These are phyloP conservation scores for Dianthus caryophyllus DNA, from an alignment of 148 eudicot species.

Conservation along the genomic window DNA sequence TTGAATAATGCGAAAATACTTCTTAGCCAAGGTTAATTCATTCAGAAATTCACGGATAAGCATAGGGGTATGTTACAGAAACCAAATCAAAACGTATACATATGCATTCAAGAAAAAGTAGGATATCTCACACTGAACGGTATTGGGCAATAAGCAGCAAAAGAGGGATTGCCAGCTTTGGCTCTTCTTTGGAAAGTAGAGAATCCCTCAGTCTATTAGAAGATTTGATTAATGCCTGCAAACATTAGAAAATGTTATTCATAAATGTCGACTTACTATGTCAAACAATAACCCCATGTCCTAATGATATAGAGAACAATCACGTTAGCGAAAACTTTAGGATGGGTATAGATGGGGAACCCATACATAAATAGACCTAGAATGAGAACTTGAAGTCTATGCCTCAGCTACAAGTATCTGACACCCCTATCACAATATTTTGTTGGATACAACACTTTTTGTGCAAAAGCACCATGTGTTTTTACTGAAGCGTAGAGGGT, in stretches of 20 bases:
- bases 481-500: too few species aligned
- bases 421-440: too few species aligned
- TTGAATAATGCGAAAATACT: neutral
- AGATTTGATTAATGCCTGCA: slow-evolving; percentile 89
- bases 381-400: neutral
- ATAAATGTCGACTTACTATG: neutral
- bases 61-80: neutral
- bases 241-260: neutral
- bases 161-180: slow-evolving; percentile 86
- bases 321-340: slow-evolving; percentile 6
- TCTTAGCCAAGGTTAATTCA: neutral
- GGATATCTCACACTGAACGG: slow-evolving; percentile 74
- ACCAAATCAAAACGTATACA: slow-evolving; percentile 3
- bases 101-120: neutral
- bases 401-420: too few species aligned
- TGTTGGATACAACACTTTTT: too few species aligned
- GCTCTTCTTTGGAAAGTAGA: slow-evolving; percentile 87
- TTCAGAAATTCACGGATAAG: neutral
- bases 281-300: neutral
- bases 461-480: too few species aligned
- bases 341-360: neutral
- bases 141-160: slow-evolving; percentile 92
- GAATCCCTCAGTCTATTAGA: slow-evolving; percentile 90
- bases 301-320: neutral
- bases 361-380: neutral